Percentiles rank a stretch among this genome's conserved stretches.
Evolutionary conservation across 208 protist genomes (phyloP).

Genomic region (Leishmania gerbilli): DNA sequence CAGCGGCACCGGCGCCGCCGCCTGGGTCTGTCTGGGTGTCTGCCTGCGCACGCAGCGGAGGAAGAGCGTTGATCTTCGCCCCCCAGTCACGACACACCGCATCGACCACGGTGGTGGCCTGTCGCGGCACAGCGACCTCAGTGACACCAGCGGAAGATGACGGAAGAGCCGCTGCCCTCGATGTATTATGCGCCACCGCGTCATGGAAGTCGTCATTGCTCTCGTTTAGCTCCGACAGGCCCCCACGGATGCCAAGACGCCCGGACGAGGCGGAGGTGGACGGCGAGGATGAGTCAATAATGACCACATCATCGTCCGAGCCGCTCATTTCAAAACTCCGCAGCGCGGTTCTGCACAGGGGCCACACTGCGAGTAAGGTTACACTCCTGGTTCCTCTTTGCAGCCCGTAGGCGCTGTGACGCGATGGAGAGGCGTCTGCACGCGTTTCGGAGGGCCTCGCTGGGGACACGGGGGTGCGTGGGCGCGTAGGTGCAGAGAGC

Average conservation of each 20-base stretch:
- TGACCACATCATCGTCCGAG: constrained; percentile 27
- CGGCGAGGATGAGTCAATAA: constrained; percentile 31
- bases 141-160: background rate
- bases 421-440: background rate
- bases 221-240: background rate
- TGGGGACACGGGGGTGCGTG: background rate
- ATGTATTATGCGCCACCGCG: background rate
- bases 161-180: background rate
- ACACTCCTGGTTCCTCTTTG: background rate
- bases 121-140: background rate
- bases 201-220: background rate
- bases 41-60: background rate
- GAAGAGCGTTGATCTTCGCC: background rate
- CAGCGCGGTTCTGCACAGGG: background rate
- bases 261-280: background rate
- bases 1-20: background rate
- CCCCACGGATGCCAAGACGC: background rate
- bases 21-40: constrained; percentile 15
- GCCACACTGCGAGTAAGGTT: background rate
- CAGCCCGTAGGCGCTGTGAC: background rate
- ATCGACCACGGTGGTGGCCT: background rate
- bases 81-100: background rate
- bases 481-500: background rate
- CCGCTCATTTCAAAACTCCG: background rate
- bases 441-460: background rate